phyloP scores from a whole-genome alignment of 305 asterid species.

The Rubia tinctorum region DNA sequence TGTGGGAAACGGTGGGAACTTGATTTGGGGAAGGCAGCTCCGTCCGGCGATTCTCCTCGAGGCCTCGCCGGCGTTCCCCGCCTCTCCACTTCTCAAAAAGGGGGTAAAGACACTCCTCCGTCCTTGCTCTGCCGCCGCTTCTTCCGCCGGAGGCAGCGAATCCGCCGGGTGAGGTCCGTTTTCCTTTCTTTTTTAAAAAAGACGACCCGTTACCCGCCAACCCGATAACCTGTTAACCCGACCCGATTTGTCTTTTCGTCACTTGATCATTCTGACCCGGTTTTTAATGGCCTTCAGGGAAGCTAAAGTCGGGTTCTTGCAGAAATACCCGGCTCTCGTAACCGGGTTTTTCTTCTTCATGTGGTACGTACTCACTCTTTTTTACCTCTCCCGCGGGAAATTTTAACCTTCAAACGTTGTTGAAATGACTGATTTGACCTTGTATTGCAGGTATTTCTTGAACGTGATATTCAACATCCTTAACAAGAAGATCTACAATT shows the following conservation, averaged over 20 bases:
- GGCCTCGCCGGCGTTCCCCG: constrained; percentile 33
- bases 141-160: constrained; percentile 70
- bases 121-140: constrained; percentile 66
- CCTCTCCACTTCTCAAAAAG: constrained; percentile 34
- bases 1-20: constrained; percentile 49
- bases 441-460: constrained; percentile 63
- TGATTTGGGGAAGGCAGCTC: constrained; percentile 77
- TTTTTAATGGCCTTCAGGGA: constrained; percentile 35
- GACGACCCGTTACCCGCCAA: not conserved
- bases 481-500: constrained; percentile 99
- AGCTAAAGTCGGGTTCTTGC: constrained; percentile 66
- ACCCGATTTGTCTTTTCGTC: not conserved
- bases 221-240: constrained; percentile 22
- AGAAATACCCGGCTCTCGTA: constrained; percentile 64
- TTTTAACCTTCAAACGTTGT: constrained; percentile 9
- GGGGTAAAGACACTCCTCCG: constrained; percentile 33
- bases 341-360: constrained; percentile 99
- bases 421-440: constrained; percentile 27
- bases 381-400: constrained; percentile 16
- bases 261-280: constrained; percentile 14
- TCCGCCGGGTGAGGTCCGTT: constrained; percentile 89
- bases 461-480: constrained; percentile 96
- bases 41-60: constrained; percentile 65
- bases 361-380: constrained; percentile 62
- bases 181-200: constrained; percentile 3